phyloP scores from a whole-genome alignment of 2,329 filamentous ascomycete genomes.

The Aspergillus tamarii region DNA sequence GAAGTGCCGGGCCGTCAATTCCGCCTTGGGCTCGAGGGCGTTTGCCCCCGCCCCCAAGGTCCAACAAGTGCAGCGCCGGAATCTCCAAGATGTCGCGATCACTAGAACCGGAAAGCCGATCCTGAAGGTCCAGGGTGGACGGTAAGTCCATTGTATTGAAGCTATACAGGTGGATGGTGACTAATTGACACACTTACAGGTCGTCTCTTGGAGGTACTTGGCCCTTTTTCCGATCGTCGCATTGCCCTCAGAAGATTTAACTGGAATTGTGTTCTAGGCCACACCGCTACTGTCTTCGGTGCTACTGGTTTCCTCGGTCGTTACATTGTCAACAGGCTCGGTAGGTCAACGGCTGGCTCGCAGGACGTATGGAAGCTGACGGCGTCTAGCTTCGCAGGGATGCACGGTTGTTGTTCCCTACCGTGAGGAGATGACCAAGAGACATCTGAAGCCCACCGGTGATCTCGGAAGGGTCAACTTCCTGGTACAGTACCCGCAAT shows the following conservation, averaged over 20 bases:
- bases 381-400: conserved; percentile 76
- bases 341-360: conserved; percentile 49
- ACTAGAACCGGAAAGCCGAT: conserved; percentile 96
- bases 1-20: conserved; percentile 48
- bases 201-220: conserved; percentile 80
- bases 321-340: conserved; percentile 95
- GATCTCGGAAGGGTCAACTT: conserved; percentile 90
- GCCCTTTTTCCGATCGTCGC: conserved; percentile 22
- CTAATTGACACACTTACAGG: conserved; percentile 51
- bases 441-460: conserved; percentile 93
- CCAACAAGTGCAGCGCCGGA: conserved; percentile 51
- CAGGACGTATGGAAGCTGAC: conserved; percentile 36
- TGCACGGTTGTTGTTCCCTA: conserved; percentile 92
- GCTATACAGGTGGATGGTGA: conserved; percentile 14
- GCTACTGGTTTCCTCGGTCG: conserved; percentile 93
- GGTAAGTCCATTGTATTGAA: conserved; percentile 56
- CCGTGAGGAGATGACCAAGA: conserved; percentile 97
- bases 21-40: conserved; percentile 43
- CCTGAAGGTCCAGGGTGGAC: conserved; percentile 83
- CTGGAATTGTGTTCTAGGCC: conserved; percentile 59
- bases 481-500: conserved; percentile 59
- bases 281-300: conserved; percentile 97
- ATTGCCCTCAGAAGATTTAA: conserved; percentile 30
- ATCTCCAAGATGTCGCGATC: conserved; percentile 81
- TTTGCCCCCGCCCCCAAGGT: conserved; percentile 41